A percentile compares a stretch with the other conserved stretches of the same genome.
These are phyloP conservation scores for Plasmodium cynomolgi DNA, from an alignment of 169 alveolate species.

Conservation along the genomic window DNA sequence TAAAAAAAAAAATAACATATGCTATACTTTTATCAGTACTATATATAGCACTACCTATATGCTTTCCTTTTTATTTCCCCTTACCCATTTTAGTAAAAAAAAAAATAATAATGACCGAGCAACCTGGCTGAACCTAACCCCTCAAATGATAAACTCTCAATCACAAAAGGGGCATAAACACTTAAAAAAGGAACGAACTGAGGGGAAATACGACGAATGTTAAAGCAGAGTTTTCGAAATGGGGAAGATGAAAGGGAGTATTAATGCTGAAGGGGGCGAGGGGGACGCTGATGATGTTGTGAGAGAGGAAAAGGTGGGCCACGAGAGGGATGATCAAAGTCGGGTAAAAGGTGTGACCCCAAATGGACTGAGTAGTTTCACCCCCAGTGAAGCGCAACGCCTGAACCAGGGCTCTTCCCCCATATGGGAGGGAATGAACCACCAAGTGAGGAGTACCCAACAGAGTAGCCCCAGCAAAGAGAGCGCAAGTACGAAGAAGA, in stretches of 20 bases:
- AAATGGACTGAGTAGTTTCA: not conserved
- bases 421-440: not conserved
- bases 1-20: too few relatives aligned
- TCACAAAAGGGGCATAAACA: not conserved
- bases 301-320: not conserved
- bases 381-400: not conserved
- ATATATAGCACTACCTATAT: too few relatives aligned
- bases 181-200: not conserved
- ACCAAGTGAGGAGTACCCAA: not conserved
- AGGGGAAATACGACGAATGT: not conserved
- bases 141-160: not conserved
- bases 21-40: too few relatives aligned
- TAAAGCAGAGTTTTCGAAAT: not conserved
- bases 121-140: not conserved
- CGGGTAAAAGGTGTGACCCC: not conserved
- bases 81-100: not conserved
- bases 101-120: not conserved
- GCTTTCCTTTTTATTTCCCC: not conserved
- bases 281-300: not conserved
- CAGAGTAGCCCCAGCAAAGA: not conserved
- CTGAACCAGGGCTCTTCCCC: not conserved
- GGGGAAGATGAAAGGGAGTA: not conserved
- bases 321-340: not conserved
- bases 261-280: not conserved
- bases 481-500: not conserved